phyloP scores from a whole-genome alignment of 176 grass and related monocot species.

The Olyra latifolia region DNA sequence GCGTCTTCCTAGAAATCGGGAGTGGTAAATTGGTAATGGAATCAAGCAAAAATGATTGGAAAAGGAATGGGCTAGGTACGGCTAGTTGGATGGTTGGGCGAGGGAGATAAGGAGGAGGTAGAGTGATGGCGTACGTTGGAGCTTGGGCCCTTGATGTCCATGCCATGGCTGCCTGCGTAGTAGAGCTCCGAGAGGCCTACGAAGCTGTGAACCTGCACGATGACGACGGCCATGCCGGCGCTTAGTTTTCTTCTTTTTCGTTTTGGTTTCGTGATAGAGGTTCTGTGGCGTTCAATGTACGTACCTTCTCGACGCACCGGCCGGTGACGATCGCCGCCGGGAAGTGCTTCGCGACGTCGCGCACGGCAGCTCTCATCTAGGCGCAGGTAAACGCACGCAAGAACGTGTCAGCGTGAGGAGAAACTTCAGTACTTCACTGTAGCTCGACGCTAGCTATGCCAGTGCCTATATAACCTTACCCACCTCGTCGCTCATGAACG shows the following conservation, averaged over 20 bases:
- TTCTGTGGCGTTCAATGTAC: neutral
- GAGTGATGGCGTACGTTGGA: constrained; percentile 43
- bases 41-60: constrained; percentile 18
- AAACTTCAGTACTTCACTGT: neutral
- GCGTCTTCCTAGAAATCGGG: constrained; percentile 25
- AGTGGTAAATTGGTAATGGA: neutral
- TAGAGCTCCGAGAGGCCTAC: constrained; percentile 79
- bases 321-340: constrained; percentile 85
- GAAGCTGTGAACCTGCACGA: constrained; percentile 57
- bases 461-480: neutral
- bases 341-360: constrained; percentile 61
- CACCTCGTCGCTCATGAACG: constrained; percentile 76
- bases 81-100: neutral
- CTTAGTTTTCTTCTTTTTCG: neutral
- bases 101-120: neutral
- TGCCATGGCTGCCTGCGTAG: constrained; percentile 97
- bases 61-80: neutral
- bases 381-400: neutral
- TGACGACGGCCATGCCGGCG: neutral
- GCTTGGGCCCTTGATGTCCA: constrained; percentile 93
- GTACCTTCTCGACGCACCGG: constrained; percentile 80
- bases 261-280: neutral
- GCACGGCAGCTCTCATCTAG: constrained; percentile 83
- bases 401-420: neutral
- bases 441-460: neutral